These are phyloP conservation scores for Barnettozyma sp. DNA, from an alignment of 805 yeast genomes.

Conservation along the genomic window DNA sequence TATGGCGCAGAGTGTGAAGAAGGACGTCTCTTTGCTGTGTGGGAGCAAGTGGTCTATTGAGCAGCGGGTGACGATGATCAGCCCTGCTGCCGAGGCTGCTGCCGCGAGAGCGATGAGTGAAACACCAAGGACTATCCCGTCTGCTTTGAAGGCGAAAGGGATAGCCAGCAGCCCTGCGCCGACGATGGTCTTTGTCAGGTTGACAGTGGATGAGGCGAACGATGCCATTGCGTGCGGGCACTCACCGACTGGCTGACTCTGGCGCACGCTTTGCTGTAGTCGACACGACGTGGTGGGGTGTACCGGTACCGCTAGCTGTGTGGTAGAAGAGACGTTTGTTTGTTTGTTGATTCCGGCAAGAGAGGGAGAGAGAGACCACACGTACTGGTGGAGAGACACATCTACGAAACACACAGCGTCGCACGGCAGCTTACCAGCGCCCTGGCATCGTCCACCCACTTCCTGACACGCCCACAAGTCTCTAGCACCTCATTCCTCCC, in stretches of 20 bases:
- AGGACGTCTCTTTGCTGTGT: conserved; percentile 43
- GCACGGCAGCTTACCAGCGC: no score
- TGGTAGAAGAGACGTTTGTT: no score
- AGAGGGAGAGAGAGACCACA: no score
- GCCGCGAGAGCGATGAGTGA: conserved; percentile 55
- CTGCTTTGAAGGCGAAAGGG: conserved; percentile 64
- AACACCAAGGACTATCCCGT: conserved; percentile 56
- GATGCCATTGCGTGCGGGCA: conserved; percentile 18
- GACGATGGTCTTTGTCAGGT: conserved; percentile 66
- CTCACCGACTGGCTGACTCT: neutral
- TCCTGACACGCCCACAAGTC: no score
- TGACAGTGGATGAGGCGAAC: conserved; percentile 49
- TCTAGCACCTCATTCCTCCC: no score
- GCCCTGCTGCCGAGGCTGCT: conserved; percentile 57
- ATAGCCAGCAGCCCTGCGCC: conserved; percentile 78
- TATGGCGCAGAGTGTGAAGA: conserved; percentile 61
- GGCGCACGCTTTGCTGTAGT: no score
- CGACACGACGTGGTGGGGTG: no score
- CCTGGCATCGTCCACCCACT: no score
- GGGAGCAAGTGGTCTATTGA: conserved; percentile 30
- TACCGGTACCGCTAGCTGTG: no score
- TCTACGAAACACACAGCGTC: no score
- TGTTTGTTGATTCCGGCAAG: no score
- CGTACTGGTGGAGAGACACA: no score
- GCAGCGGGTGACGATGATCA: conserved; percentile 53